These are phyloP conservation scores for Ganoderma multipileum DNA, from an alignment of 1,284 basidiomycete species.

Conservation along the genomic window DNA sequence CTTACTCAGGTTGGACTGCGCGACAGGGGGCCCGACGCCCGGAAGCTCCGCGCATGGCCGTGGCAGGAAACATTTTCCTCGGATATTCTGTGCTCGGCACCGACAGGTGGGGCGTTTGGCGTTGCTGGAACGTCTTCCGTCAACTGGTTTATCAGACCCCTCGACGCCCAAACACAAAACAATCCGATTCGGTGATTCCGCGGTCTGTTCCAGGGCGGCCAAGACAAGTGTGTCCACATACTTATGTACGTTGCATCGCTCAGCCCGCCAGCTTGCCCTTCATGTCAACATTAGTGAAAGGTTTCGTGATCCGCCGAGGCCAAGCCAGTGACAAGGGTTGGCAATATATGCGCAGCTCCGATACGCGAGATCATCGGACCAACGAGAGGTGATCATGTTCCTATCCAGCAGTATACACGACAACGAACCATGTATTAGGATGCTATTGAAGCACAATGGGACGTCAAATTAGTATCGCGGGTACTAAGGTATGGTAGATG, in stretches of 20 bases:
- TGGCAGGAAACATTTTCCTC: neutral
- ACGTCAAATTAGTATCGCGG: constrained; percentile 35
- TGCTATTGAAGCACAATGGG: constrained; percentile 31
- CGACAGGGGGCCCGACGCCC: neutral
- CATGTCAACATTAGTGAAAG: neutral
- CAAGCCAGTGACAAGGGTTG: neutral
- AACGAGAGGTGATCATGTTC: too few relatives aligned
- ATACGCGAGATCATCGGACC: neutral
- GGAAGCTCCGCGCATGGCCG: neutral
- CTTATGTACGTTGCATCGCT: too few relatives aligned
- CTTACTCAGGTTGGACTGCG: neutral
- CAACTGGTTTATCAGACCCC: neutral
- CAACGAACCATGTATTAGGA: constrained; percentile 33
- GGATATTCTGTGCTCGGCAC: neutral
- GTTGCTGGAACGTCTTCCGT: neutral
- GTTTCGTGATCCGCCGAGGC: neutral
- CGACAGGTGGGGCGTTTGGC: neutral
- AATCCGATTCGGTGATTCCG: neutral
- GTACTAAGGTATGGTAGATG: constrained; percentile 37
- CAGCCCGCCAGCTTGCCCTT: neutral
- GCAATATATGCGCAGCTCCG: neutral
- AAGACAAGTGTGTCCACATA: neutral
- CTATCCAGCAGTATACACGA: constrained; percentile 11
- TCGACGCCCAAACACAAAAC: neutral
- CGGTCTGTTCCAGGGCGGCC: neutral